A percentile compares a stretch with the other conserved stretches of the same genome.
phyloP scores from a whole-genome alignment of 768 basidiomycete genomes.

The Boletus tomentosulus region DNA sequence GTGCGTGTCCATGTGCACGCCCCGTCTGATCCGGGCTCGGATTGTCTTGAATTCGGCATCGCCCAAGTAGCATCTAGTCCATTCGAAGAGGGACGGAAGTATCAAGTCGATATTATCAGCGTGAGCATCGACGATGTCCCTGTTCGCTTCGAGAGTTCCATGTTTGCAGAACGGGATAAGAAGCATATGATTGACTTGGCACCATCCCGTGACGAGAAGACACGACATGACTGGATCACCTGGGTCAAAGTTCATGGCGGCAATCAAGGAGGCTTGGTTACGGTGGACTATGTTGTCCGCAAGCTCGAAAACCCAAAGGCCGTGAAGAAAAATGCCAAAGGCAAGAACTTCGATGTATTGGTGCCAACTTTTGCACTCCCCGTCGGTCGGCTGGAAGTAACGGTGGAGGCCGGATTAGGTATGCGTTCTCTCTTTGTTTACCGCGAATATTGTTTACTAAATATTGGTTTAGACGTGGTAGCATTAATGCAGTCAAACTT shows the following conservation, averaged over 20 bases:
- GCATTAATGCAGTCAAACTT: conserved; percentile 51
- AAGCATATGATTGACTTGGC: conserved; percentile 32
- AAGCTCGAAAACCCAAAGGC: conserved; percentile 13
- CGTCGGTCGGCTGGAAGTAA: conserved; percentile 61
- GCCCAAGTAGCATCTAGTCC: conserved; percentile 37
- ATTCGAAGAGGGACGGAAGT: conserved; percentile 25
- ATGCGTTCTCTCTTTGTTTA: conserved; percentile 17
- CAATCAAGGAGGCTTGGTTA: conserved; percentile 46
- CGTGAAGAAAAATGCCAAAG: conserved; percentile 33
- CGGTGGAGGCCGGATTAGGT: conserved; percentile 53
- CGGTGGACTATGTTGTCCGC: conserved; percentile 63
- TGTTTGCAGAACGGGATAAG: conserved; percentile 36
- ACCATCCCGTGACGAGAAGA: conserved; percentile 49
- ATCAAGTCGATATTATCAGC: conserved; percentile 47
- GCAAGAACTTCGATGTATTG: conserved; percentile 42
- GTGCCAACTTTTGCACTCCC: conserved; percentile 74
- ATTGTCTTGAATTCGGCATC: conserved; percentile 75
- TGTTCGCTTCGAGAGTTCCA: conserved; percentile 53
- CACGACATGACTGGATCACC: conserved; percentile 54
- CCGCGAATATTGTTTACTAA: conserved; percentile 5
- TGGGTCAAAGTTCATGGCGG: conserved; percentile 64
- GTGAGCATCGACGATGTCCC: conserved; percentile 65
- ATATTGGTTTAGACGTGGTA: conserved; percentile 39
- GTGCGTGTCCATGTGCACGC: conserved; percentile 55
- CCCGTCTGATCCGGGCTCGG: conserved; percentile 56